Evolutionary conservation across 2,329 filamentous ascomycete genomes (phyloP).

Genomic region (Ceratocystis alfenasii): DNA sequence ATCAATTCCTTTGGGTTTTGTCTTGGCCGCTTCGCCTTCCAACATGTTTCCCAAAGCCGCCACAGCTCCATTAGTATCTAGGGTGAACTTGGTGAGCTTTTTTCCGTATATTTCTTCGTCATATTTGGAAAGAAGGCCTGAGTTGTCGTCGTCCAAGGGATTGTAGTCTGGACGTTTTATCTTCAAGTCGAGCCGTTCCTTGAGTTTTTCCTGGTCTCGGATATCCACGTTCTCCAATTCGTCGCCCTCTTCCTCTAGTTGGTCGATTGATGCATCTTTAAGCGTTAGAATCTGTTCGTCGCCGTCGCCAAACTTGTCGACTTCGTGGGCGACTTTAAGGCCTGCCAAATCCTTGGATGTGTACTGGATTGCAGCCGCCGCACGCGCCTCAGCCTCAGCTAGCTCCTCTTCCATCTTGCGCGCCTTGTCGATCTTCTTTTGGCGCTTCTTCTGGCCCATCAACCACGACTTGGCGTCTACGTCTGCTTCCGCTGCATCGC

Average conservation of each 20-base stretch:
- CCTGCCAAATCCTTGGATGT: slow-evolving; percentile 77
- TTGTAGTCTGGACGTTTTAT: slow-evolving; percentile 86
- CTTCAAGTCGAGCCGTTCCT: slow-evolving; percentile 70
- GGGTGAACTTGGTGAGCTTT: slow-evolving; percentile 74
- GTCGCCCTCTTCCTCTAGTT: slow-evolving; percentile 69
- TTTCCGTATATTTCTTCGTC: slow-evolving; percentile 91
- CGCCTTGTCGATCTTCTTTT: slow-evolving; percentile 76
- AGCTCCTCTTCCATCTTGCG: slow-evolving; percentile 63
- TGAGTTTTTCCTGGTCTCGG: slow-evolving; percentile 57
- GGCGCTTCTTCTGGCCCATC: slow-evolving; percentile 78
- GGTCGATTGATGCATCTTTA: slow-evolving; percentile 81
- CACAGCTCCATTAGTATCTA: slow-evolving; percentile 64
- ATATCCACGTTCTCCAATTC: slow-evolving; percentile 71
- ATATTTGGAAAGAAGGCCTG: slow-evolving; percentile 74
- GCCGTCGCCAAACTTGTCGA: slow-evolving; percentile 60
- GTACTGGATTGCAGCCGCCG: slow-evolving; percentile 55
- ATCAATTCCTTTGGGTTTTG: slow-evolving; percentile 56
- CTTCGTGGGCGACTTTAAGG: slow-evolving; percentile 81
- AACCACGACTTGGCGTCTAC: slow-evolving; percentile 79
- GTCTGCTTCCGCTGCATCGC: slow-evolving; percentile 59
- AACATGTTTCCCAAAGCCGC: slow-evolving; percentile 50
- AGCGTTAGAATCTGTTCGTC: slow-evolving; percentile 85
- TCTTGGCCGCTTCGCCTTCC: slow-evolving; percentile 35
- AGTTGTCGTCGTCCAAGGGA: slow-evolving; percentile 60
- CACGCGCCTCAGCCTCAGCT: slow-evolving; percentile 58